Percentiles rank a stretch among this genome's conserved stretches.
These are phyloP conservation scores for Cochlearia excelsa DNA, from an alignment of 345 rosid species.

Conservation along the genomic window DNA sequence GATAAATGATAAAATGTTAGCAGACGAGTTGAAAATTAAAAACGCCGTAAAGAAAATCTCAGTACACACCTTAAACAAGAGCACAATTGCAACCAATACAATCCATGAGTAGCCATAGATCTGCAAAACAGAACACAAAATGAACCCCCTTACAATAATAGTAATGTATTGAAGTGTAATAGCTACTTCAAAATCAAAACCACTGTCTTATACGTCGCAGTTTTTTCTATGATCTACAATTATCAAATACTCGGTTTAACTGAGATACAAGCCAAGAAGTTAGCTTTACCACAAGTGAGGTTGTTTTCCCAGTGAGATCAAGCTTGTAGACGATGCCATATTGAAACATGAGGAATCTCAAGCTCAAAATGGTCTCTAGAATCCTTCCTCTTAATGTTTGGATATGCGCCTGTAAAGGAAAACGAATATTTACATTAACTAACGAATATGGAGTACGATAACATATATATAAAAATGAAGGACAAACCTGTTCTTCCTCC, in stretches of 20 bases:
- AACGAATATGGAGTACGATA: background rate
- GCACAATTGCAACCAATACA: slow-evolving; percentile 56
- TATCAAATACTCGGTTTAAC: slow-evolving; percentile 1
- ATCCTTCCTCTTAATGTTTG: slow-evolving; percentile 91
- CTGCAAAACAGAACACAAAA: slow-evolving; percentile 36
- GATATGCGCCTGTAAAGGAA: slow-evolving; percentile 68
- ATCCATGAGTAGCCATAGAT: slow-evolving; percentile 92
- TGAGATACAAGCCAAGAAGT: background rate
- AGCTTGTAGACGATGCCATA: slow-evolving; percentile 97
- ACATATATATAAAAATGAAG: slow-evolving; percentile 1
- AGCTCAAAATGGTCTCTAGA: slow-evolving; percentile 81
- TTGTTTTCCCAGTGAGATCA: slow-evolving; percentile 57
- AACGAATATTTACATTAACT: background rate
- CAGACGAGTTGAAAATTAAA: background rate
- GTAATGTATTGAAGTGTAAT: too few relatives aligned
- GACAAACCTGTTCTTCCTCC: slow-evolving; percentile 91
- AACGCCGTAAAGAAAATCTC: background rate
- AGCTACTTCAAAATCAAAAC: too few relatives aligned
- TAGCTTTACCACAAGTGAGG: slow-evolving; percentile 72
- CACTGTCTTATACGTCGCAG: too few relatives aligned
- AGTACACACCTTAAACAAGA: slow-evolving; percentile 71
- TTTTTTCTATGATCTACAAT: background rate
- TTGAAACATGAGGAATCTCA: slow-evolving; percentile 86
- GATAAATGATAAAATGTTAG: slow-evolving; percentile 12
- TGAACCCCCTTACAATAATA: background rate